phyloP scores from a whole-genome alignment of 306 rosid genomes.

The Ochetophila trinervis region DNA sequence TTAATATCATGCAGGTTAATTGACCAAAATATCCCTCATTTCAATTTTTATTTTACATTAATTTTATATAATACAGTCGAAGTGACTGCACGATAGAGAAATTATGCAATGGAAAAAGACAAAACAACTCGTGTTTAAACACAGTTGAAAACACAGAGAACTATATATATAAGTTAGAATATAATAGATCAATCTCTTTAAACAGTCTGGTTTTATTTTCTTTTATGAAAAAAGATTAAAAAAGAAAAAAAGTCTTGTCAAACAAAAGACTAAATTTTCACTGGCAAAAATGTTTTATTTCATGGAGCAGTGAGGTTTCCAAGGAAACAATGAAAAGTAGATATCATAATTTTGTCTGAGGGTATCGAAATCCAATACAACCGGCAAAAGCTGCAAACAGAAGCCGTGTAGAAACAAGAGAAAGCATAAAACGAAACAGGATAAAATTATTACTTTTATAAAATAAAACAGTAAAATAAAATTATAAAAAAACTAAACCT shows the following conservation, averaged over 20 bases:
- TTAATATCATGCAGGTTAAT: background rate
- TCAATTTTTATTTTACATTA: too few species aligned
- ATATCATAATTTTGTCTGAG: slow-evolving; percentile 36
- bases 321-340: slow-evolving; percentile 33
- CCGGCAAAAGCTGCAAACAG: slow-evolving; percentile 51
- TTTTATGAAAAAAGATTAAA: background rate
- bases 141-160: background rate
- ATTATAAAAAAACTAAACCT: slow-evolving; percentile 15
- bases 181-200: background rate
- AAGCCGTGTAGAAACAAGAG: slow-evolving; percentile 38
- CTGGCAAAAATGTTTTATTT: slow-evolving; percentile 4
- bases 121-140: background rate
- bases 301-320: slow-evolving; percentile 21
- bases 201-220: too few species aligned
- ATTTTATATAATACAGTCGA: background rate
- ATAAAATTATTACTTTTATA: background rate
- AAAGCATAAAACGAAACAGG: background rate
- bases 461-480: background rate
- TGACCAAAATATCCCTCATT: slow-evolving; percentile 14
- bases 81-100: slow-evolving; percentile 1
- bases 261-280: slow-evolving; percentile 4
- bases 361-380: slow-evolving; percentile 33
- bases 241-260: slow-evolving; percentile 8
- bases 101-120: slow-evolving; percentile 19
- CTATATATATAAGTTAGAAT: background rate